Percentiles rank a stretch among this genome's conserved stretches.
These are phyloP conservation scores for Aureobasidium sp. DNA, from an alignment of 2,329 filamentous ascomycete species.

Conservation along the genomic window DNA sequence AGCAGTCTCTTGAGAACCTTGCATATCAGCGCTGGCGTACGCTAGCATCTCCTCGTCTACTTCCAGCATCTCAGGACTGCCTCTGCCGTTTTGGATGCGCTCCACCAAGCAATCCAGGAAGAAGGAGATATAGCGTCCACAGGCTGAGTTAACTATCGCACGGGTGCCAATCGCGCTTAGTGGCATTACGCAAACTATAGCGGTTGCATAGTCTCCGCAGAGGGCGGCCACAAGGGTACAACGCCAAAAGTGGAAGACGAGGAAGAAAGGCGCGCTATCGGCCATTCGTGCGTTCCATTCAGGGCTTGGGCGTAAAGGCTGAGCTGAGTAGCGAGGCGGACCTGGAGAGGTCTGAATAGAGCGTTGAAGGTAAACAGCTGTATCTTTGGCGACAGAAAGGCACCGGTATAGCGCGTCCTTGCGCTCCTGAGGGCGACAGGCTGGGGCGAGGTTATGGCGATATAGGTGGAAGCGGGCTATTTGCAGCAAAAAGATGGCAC, in stretches of 20 bases:
- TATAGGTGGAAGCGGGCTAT: conserved; percentile 79
- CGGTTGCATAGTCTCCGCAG: conserved; percentile 63
- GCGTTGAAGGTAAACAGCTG: conserved; percentile 66
- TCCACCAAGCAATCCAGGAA: conserved; percentile 64
- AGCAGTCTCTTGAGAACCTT: conserved; percentile 65
- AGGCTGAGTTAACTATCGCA: conserved; percentile 66
- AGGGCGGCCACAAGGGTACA: conserved; percentile 75
- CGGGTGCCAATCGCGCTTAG: conserved; percentile 63
- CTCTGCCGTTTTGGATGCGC: conserved; percentile 40
- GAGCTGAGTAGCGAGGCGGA: conserved; percentile 22
- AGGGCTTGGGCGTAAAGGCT: conserved; percentile 21
- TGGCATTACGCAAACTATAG: conserved; percentile 64
- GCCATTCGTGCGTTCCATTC: conserved; percentile 52
- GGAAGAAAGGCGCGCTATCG: conserved; percentile 63
- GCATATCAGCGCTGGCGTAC: conserved; percentile 79
- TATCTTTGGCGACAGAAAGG: conserved; percentile 66
- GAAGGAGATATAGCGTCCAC: conserved; percentile 74
- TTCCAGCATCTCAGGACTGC: conserved; percentile 38
- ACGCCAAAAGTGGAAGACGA: conserved; percentile 81
- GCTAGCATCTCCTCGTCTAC: conserved; percentile 82
- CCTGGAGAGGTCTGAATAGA: conserved; percentile 42
- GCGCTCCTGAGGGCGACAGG: conserved; percentile 59
- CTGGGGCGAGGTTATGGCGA: conserved; percentile 76
- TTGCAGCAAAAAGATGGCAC: conserved; percentile 70
- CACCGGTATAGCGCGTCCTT: conserved; percentile 70